These are phyloP conservation scores for Colletotrichum sp. DNA, from an alignment of 2,329 filamentous ascomycete genomes.

Conservation along the genomic window DNA sequence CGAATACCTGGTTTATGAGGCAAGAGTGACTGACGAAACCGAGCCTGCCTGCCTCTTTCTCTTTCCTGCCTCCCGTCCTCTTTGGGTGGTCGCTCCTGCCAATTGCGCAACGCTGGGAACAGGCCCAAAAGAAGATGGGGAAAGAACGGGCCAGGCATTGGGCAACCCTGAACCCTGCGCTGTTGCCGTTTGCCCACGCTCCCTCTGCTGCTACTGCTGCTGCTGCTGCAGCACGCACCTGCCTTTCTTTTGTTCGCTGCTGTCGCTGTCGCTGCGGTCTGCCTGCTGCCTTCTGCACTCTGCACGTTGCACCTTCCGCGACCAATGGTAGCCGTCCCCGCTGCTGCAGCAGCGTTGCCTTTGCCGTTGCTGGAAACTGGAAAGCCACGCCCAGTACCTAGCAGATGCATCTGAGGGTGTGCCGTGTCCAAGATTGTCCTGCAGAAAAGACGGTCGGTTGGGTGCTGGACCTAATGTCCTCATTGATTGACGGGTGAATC, in stretches of 20 bases:
- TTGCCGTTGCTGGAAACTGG: neutral
- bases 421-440: neutral
- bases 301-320: neutral
- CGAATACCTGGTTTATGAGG: neutral
- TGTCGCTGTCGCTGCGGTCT: neutral
- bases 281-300: neutral
- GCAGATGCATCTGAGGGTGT: neutral
- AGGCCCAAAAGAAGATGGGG: neutral
- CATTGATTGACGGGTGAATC: neutral
- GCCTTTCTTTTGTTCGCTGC: neutral
- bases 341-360: neutral
- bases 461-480: neutral
- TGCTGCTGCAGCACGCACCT: neutral
- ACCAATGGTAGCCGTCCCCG: neutral
- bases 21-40: neutral
- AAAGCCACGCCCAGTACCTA: neutral
- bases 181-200: neutral
- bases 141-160: neutral
- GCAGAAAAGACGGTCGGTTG: neutral
- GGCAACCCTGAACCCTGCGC: constrained; percentile 7
- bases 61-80: neutral
- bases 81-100: neutral
- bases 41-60: neutral
- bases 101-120: neutral
- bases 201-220: neutral